phyloP scores from a whole-genome alignment of 768 basidiomycete species.

The Auriscalpium microsporum region DNA sequence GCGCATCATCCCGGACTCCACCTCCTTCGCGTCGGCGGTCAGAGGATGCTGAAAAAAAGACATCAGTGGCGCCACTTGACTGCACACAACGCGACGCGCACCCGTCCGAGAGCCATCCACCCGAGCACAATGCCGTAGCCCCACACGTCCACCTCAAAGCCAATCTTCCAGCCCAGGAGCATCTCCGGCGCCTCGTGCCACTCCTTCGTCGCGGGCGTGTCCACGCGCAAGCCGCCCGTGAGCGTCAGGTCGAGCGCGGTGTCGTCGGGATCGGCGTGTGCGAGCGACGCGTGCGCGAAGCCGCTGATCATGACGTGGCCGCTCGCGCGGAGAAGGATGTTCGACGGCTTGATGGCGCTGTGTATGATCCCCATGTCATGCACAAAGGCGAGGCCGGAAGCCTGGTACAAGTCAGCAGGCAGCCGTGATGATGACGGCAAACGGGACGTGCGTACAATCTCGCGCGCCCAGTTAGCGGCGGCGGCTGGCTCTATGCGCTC shows the following conservation, averaged over 20 bases:
- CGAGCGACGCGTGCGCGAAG: conserved; percentile 6
- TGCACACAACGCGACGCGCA: background rate
- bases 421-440: background rate
- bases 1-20: background rate
- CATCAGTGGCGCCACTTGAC: background rate
- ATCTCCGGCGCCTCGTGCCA: conserved; percentile 14
- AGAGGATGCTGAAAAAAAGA: background rate
- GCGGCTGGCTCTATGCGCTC: conserved; percentile 2
- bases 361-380: conserved; percentile 12
- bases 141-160: conserved; percentile 14
- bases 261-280: background rate
- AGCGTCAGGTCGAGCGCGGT: background rate
- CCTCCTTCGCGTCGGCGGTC: background rate
- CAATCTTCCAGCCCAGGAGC: conserved; percentile 11
- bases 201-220: conserved; percentile 1
- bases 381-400: conserved; percentile 9
- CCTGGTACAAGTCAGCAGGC: conserved; percentile 1
- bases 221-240: background rate
- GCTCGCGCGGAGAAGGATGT: conserved; percentile 9
- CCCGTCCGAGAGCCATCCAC: conserved; percentile 15
- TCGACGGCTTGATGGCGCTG: conserved; percentile 8
- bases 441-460: conserved; percentile 5
- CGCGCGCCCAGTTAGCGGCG: conserved; percentile 9
- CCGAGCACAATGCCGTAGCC: conserved; percentile 9
- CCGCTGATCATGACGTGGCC: conserved; percentile 13